Evolutionary conservation across 352 stramenopile species (phyloP), one percentile per base, ranked within the genome.

Genomic region (Phytophthora pisi): DNA sequence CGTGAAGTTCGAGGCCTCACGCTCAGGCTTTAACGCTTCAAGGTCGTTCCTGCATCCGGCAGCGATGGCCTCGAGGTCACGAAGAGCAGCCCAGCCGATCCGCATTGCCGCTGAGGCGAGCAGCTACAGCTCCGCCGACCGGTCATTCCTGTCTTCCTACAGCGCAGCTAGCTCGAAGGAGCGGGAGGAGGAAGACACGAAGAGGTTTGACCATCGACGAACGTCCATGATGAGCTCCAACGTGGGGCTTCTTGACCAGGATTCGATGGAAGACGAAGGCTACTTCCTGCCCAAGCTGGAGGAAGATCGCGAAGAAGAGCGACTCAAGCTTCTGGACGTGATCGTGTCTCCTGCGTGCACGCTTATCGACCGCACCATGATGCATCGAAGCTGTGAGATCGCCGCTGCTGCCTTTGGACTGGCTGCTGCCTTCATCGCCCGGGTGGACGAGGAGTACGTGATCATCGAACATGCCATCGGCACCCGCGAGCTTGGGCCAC

Each of bases 151-250:
- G 10, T 70, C 51, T 3, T 58, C 51, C 0, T 59, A 51, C 23
- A 40, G 20, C 30, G 36, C 59, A 16, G 34, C 68, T 10, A 28
- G 73, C 52, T 70, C 60, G 11, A 74, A 77, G 18, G 78, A 82
- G 5, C 64, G 62, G 15, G 74, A 84, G 1, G 64, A 74, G 9
- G 56, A 74, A 28, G 46, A 79, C 26, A 52, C 61, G 52, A 64
- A 45, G 15, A 47, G 34, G 20, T 70, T 66, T 24, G 68, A 75
- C 13, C 51, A 76, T 57, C 77, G 81, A 3, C 74, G 77, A 30
- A 89, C 81, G 18, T 89, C 81, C 13, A 57, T 89, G 45, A 79
- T 84, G 68, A 88, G 79, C 57, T 80, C 76, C 13, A 86, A 70
- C 34, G 43, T 70, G n/a, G 77, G 78, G 34, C 61, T 86, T 18